Percentiles rank a stretch among this genome's conserved stretches.
Conservation (phyloP, 805 yeast species). For the Cyberlindnera mycetangii region DNA sequence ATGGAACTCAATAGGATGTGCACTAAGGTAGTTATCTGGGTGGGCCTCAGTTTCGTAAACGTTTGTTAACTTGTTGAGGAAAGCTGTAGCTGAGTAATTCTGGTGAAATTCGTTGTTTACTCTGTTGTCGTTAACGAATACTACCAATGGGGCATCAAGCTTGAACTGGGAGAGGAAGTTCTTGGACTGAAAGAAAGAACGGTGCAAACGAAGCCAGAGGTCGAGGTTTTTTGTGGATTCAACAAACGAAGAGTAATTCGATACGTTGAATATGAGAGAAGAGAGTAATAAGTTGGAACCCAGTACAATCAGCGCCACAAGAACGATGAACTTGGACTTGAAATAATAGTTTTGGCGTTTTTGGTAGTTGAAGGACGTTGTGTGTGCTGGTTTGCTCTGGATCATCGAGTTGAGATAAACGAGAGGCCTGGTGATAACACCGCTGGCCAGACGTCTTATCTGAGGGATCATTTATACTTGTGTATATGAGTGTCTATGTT, state of each 20-base stretch:
- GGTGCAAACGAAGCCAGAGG: slow-evolving; percentile 19
- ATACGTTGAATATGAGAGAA: slow-evolving; percentile 18
- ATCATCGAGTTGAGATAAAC: slow-evolving; percentile 4
- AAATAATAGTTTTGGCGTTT: slow-evolving; percentile 19
- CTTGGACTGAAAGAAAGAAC: slow-evolving; percentile 21
- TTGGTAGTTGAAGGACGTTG: slow-evolving; percentile 7
- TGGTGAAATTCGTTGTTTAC: slow-evolving; percentile 14
- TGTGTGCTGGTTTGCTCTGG: slow-evolving; percentile 2
- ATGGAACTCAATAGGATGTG: slow-evolving; percentile 23
- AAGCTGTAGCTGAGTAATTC: slow-evolving; percentile 22
- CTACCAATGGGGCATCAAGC: slow-evolving; percentile 3
- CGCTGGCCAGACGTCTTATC: slow-evolving; percentile 6
- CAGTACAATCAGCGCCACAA: slow-evolving; percentile 22
- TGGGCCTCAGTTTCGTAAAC: slow-evolving; percentile 14
- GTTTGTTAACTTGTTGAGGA: slow-evolving; percentile 9
- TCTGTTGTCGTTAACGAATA: slow-evolving; percentile 8
- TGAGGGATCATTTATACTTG: slow-evolving; percentile 7
- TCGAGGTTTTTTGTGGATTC: slow-evolving; percentile 20
- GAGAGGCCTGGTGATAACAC: slow-evolving; percentile 6
- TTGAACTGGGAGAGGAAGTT: slow-evolving; percentile 22
- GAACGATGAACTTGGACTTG: slow-evolving; percentile 24
- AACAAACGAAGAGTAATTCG: slow-evolving; percentile 22
- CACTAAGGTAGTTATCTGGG: slow-evolving; percentile 17
- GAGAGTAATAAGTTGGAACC: slow-evolving; percentile 22
- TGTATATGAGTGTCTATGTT: background rate